These are phyloP conservation scores for Colletotrichum orchidophilum DNA, from an alignment of 2,329 filamentous ascomycete genomes.

Conservation along the genomic window DNA sequence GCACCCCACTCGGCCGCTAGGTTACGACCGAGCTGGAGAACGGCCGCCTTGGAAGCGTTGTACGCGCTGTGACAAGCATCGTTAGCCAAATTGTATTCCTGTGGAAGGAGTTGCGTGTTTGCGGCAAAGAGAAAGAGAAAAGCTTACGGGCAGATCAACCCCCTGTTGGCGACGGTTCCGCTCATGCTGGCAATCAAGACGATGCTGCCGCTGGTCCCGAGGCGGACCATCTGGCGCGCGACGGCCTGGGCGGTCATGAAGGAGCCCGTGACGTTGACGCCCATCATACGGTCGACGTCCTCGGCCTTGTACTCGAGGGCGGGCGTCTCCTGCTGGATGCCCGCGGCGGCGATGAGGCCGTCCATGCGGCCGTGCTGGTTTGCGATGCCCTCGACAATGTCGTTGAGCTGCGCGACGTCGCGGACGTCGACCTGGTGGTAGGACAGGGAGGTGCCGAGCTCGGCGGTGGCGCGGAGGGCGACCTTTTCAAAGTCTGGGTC, in stretches of 20 bases:
- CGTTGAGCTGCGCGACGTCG: conserved; percentile 73
- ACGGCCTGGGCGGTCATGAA: conserved; percentile 90
- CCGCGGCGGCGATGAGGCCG: conserved; percentile 76
- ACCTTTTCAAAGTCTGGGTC: conserved; percentile 71
- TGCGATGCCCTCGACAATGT: conserved; percentile 74
- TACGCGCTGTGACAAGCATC: conserved; percentile 66
- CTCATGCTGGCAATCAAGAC: conserved; percentile 78
- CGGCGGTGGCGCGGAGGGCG: conserved; percentile 68
- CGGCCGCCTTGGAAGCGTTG: conserved; percentile 80
- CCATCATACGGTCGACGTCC: conserved; percentile 81
- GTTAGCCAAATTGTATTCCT: not conserved
- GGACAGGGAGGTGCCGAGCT: conserved; percentile 73
- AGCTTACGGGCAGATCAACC: conserved; percentile 66
- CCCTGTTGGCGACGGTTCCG: conserved; percentile 71
- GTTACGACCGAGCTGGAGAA: conserved; percentile 76
- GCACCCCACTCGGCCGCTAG: conserved; percentile 78
- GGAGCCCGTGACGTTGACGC: conserved; percentile 86
- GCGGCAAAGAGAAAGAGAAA: not conserved
- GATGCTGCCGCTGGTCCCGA: conserved; percentile 68
- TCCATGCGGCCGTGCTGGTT: conserved; percentile 77
- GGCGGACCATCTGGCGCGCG: conserved; percentile 77
- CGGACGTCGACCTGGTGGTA: conserved; percentile 86
- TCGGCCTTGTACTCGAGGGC: conserved; percentile 83
- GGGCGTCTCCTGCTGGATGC: conserved; percentile 83
- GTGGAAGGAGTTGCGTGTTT: no score